Evolutionary conservation across 2,329 filamentous ascomycete species (phyloP), one percentile per base, ranked within the genome.

Genomic region (Lecanoromycetidae sp.): DNA sequence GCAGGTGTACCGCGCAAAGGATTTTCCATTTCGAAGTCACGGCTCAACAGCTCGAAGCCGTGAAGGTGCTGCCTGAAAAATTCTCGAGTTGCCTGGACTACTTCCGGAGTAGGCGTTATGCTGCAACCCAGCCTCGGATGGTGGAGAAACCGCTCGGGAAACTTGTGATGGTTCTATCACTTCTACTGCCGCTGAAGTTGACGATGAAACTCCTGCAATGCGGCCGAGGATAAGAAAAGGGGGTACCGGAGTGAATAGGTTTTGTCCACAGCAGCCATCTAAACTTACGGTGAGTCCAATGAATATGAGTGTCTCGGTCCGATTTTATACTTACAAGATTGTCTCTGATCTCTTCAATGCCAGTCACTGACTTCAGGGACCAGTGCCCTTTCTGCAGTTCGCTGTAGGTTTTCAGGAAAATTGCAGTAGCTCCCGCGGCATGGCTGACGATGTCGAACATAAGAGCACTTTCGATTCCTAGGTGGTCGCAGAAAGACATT

Each of bases 381-480:
- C 51, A 53, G 2, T 20, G 19, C 5, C 13, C 22, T 12, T 37
- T 23, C 33, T 33, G 33, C 48, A 53, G 38, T 3, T 13, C 17
- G 7, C 26, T 3, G n/a, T 49, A 51, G 26, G 27, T 20, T 10
- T 22, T 36, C 10, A 19, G 4, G 23, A 53, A 53, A 10, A 49
- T 45, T 3, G 4, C 25, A 27, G 44, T 51, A 4, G 41, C 32
- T n/a, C 51, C 51, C 15, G 51, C 51, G 7, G 51, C 51, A 34
- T 53, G 51, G 8, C n/a, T 39, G 15, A 53, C 48, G 9, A 53
- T 51, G 5, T 53, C 48, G n/a, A 29, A 51, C 45, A 51, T 53
- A 4, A 51, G 15, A 19, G 35, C 19, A 13, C 23, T 25, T 19
- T 51, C 45, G 4, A 53, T 41, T 2, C 45, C 41, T 9, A 53